Conservation (phyloP, 306 rosid genomes). For the Ormosia emarginata region DNA sequence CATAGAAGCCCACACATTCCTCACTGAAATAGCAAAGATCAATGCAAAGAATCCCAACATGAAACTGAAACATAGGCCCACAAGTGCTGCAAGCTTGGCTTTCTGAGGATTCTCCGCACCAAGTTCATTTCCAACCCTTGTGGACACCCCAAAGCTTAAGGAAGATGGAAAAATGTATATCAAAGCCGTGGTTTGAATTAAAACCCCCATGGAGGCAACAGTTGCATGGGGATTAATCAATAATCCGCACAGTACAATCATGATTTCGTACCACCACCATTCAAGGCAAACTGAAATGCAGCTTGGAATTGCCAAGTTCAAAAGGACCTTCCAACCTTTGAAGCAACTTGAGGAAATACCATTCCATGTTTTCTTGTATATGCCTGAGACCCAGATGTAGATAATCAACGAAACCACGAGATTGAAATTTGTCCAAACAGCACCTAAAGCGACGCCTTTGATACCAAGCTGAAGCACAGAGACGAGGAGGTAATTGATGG, state of each 20-base stretch:
- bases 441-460: constrained; percentile 69
- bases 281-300: constrained; percentile 91
- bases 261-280: constrained; percentile 99
- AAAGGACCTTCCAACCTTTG: constrained; percentile 48
- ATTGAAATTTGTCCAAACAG: constrained; percentile 81
- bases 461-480: constrained; percentile 54
- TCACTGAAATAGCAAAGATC: constrained; percentile 52
- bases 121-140: constrained; percentile 86
- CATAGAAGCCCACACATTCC: constrained; percentile 76
- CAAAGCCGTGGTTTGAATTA: constrained; percentile 84
- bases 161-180: constrained; percentile 94
- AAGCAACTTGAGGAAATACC: constrained; percentile 50
- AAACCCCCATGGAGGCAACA: constrained; percentile 88
- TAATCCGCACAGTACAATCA: constrained; percentile 82
- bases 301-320: constrained; percentile 74
- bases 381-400: constrained; percentile 54
- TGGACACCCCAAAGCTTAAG: constrained; percentile 77
- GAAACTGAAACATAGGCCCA: constrained; percentile 68
- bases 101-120: constrained; percentile 60
- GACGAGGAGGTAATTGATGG: constrained; percentile 75
- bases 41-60: constrained; percentile 59
- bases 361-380: constrained; percentile 62
- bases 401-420: constrained; percentile 53
- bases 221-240: constrained; percentile 79
- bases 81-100: constrained; percentile 57